A percentile compares a stretch with the other conserved stretches of the same genome.
These are phyloP conservation scores for Kockiozyma suomiensis DNA, from an alignment of 805 yeast species.

Conservation along the genomic window DNA sequence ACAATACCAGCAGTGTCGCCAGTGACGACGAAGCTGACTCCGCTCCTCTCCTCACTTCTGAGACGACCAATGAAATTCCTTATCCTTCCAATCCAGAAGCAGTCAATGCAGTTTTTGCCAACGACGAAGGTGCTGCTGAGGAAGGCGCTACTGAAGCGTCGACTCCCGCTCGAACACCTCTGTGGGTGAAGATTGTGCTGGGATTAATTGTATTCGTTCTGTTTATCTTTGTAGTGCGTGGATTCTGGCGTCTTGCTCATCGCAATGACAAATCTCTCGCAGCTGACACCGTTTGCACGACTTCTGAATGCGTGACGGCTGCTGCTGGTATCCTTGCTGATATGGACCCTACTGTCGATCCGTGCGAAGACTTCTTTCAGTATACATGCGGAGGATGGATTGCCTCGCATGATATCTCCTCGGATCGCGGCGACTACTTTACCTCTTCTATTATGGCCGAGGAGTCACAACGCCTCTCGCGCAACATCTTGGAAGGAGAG, in stretches of 20 bases:
- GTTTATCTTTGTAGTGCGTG: conserved; percentile 22
- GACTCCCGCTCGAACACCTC: conserved; percentile 3
- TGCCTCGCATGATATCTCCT: conserved; percentile 25
- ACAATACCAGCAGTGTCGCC: conserved; percentile 23
- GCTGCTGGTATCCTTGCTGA: conserved; percentile 32
- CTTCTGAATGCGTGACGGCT: conserved; percentile 29
- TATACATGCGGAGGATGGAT: conserved; percentile 34
- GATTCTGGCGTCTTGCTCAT: conserved; percentile 24
- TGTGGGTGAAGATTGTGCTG: conserved; percentile 19
- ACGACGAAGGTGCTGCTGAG: conserved; percentile 29
- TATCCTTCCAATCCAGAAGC: conserved; percentile 24
- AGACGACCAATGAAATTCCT: conserved; percentile 28
- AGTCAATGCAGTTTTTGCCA: conserved; percentile 28
- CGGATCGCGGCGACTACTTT: conserved; percentile 31
- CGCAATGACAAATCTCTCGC: neutral
- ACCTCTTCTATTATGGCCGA: conserved; percentile 30
- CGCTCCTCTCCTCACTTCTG: conserved; percentile 29
- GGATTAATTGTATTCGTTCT: conserved; percentile 14
- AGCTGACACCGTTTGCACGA: conserved; percentile 22
- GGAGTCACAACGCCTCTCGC: conserved; percentile 28
- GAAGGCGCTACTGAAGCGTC: conserved; percentile 1
- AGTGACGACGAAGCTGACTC: conserved; percentile 32
- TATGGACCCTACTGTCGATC: conserved; percentile 25
- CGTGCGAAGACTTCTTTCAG: conserved; percentile 33
- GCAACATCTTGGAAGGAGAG: conserved; percentile 28